Evolutionary conservation across 2,329 filamentous ascomycete species (phyloP).

Genomic region (Lomentospora prolificans): DNA sequence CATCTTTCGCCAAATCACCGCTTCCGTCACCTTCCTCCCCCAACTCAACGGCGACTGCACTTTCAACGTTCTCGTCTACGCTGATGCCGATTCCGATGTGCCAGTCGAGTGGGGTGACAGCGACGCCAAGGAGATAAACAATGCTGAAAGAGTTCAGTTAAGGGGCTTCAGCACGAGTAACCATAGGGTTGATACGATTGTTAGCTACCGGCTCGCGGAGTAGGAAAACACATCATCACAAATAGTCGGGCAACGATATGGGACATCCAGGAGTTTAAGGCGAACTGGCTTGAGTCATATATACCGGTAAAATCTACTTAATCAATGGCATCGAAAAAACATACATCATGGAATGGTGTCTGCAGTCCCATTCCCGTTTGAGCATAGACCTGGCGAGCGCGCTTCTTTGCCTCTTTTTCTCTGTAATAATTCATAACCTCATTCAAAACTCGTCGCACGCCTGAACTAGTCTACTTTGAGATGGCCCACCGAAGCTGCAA

Average conservation of each 20-base stretch:
- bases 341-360: not conserved
- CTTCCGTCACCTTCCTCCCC: slow-evolving; percentile 91
- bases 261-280: not conserved
- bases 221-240: not conserved
- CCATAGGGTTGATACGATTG: slow-evolving; percentile 87
- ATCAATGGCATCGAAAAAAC: too few species aligned
- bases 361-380: not conserved
- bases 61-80: slow-evolving; percentile 97
- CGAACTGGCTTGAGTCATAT: not conserved
- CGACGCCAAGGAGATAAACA: slow-evolving; percentile 91
- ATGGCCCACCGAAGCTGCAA: too few species aligned
- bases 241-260: not conserved
- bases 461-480: too few species aligned
- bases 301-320: not conserved
- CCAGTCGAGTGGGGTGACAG: slow-evolving; percentile 98
- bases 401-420: too few species aligned
- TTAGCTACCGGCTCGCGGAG: slow-evolving; percentile 67
- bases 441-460: too few species aligned
- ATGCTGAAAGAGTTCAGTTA: slow-evolving; percentile 90
- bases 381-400: too few species aligned
- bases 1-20: slow-evolving; percentile 95
- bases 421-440: too few species aligned
- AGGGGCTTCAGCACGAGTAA: slow-evolving; percentile 93
- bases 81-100: slow-evolving; percentile 91
- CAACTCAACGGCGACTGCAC: slow-evolving; percentile 93